phyloP scores from a whole-genome alignment of 1,284 basidiomycete genomes.

The Ustilago tritici region DNA sequence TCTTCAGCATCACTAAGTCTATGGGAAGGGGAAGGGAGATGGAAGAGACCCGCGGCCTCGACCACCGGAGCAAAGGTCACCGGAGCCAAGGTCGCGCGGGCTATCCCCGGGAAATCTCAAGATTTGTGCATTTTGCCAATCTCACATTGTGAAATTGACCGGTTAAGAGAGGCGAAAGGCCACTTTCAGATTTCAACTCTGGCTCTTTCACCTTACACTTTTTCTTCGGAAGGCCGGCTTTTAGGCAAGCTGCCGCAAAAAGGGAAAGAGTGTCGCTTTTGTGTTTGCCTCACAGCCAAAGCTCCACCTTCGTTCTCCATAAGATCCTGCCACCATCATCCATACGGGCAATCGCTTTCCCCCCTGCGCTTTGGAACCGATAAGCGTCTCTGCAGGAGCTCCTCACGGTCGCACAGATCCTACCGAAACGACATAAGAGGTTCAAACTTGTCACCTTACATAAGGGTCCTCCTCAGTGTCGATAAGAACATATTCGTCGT shows the following conservation, averaged over 20 bases:
- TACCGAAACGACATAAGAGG: too few species aligned
- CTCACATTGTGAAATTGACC: background rate
- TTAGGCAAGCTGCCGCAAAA: background rate
- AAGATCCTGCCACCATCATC: background rate
- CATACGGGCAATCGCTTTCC: background rate
- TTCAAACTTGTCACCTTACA: too few species aligned
- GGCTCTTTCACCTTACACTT: background rate
- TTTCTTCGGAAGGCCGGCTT: conserved; percentile 16
- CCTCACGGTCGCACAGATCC: too few species aligned
- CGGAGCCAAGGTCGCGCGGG: background rate
- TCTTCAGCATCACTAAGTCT: too few species aligned
- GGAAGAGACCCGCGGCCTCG: background rate
- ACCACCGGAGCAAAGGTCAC: background rate
- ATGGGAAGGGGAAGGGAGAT: background rate
- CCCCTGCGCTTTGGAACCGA: too few species aligned
- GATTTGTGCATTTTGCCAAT: background rate
- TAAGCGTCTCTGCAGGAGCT: background rate
- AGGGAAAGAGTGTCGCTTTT: background rate
- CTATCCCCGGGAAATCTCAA: background rate
- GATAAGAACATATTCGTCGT: background rate
- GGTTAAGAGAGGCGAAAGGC: background rate
- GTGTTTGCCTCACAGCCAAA: background rate
- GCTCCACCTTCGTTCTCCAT: background rate
- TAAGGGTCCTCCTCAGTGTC: too few species aligned
- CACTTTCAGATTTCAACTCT: background rate